A percentile compares a stretch with the other conserved stretches of the same genome.
Evolutionary conservation across 2,329 filamentous ascomycete genomes (phyloP).

Genomic region (Cladobotryum protrusum): DNA sequence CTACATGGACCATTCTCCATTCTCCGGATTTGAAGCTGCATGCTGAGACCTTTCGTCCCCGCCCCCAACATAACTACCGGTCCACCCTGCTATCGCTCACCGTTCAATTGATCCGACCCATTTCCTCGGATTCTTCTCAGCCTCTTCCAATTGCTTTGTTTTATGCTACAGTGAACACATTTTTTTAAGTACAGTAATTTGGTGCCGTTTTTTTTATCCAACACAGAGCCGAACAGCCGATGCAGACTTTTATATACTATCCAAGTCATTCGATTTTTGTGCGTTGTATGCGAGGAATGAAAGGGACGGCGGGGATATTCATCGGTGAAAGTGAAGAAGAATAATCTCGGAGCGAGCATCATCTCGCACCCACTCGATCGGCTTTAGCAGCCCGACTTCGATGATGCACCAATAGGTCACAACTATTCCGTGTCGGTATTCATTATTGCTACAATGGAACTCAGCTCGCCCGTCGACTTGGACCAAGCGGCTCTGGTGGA

Average conservation of each 20-base stretch:
- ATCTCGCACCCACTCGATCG: background rate
- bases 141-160: background rate
- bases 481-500: constrained; percentile 24
- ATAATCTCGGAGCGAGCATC: background rate
- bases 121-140: constrained; percentile 3
- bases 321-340: background rate
- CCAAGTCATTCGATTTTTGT: background rate
- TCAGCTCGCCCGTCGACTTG: constrained; percentile 18
- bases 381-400: background rate
- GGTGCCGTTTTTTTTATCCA: background rate
- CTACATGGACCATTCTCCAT: background rate
- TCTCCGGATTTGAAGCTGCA: constrained; percentile 12
- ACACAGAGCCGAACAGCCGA: background rate
- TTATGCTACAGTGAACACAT: background rate
- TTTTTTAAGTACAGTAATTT: background rate
- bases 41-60: constrained; percentile 5
- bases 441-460: constrained; percentile 10
- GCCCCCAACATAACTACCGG: constrained; percentile 11
- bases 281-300: background rate
- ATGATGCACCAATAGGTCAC: constrained; percentile 4
- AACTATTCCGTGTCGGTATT: background rate
- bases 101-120: constrained; percentile 11
- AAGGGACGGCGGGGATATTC: background rate
- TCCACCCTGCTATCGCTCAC: constrained; percentile 12
- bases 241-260: constrained; percentile 2